Evolutionary conservation across 495 filamentous ascomycete genomes (phyloP), one percentile per base, ranked within the genome.

Genomic region (Glutinoglossum americanum): DNA sequence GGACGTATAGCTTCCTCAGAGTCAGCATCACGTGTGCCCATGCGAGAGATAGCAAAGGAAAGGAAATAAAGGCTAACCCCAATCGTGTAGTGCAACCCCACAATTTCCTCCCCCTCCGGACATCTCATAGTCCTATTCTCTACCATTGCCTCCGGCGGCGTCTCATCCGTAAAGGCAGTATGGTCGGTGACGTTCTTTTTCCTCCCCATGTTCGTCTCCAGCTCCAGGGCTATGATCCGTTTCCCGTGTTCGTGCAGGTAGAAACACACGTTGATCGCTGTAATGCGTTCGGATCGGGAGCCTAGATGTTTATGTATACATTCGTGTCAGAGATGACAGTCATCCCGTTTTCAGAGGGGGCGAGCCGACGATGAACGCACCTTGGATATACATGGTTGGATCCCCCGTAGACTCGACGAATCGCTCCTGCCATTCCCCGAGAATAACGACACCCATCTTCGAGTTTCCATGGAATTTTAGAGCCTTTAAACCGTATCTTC

Each of bases 341-440:
- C 30, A 4, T 33, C 4, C 30, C n/a, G n/a, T n/a, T n/a, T n/a
- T n/a, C n/a, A n/a, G n/a, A n/a, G n/a, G n/a, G n/a, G 4, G 30
- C 9, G 30, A 33, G 30, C 9, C 3, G 30, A 45, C 19, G 41
- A 41, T 2, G 19, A 10, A 41, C 28, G 13, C 33, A 58, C 56
- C 44, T 10, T 49, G 15, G n/a, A 58, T 47, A 32, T 26, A 6
- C 26, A 58, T 58, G 10, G 11, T 44, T 23, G 23, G 56, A n/a
- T 49, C 39, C 21, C 23, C 11, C 21, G 30, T 33, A 25, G 56
- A 9, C n/a, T 27, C 17, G 10, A 19, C 44, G 23, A 27, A 49
- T 32, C 13, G 11, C 11, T 58, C 56, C 21, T 58, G n/a, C 56
- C 56, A 58, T 1, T 58, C 56, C 30, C 56, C 56, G n/a, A 58